Conservation (phyloP, 306 rosid genomes). For the Calophaca sinica region DNA sequence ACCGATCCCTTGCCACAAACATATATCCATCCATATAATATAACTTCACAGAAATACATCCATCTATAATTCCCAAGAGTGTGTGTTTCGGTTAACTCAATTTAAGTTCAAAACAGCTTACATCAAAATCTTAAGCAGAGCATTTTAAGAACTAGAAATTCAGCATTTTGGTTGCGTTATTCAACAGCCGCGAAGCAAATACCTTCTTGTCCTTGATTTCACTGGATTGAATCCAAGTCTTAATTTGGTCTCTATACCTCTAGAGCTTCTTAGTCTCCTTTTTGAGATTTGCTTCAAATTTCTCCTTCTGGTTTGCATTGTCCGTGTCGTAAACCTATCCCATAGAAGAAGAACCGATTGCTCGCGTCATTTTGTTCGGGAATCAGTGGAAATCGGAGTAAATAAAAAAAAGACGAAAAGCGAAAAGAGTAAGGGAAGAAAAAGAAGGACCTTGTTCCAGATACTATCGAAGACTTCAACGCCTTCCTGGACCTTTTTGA, state of each 20-base stretch:
- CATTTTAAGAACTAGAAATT: background rate
- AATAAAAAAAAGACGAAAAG: background rate
- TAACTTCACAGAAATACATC: constrained; percentile 4
- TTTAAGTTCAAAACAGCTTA: constrained; percentile 17
- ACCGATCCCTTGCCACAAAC: background rate
- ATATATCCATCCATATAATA: no score
- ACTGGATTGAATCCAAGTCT: constrained; percentile 98
- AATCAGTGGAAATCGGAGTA: background rate
- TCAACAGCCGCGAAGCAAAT: background rate
- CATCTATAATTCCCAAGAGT: background rate
- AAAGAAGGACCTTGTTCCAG: constrained; percentile 83
- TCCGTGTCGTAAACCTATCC: constrained; percentile 91
- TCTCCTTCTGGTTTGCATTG: constrained; percentile 98
- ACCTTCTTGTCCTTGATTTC: constrained; percentile 98
- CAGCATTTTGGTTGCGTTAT: constrained; percentile 5
- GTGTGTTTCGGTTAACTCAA: background rate
- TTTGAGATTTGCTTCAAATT: constrained; percentile 96
- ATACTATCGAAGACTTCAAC: constrained; percentile 95
- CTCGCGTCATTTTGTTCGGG: background rate
- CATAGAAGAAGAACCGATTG: constrained; percentile 6
- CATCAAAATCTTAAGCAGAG: background rate
- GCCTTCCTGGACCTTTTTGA: constrained; percentile 98
- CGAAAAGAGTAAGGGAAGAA: background rate
- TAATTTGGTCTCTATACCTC: constrained; percentile 93
- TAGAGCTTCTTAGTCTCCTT: constrained; percentile 98